Base-by-base conservation (phyloP, 768 basidiomycete genomes). In the Suillus paluster region DNA sequence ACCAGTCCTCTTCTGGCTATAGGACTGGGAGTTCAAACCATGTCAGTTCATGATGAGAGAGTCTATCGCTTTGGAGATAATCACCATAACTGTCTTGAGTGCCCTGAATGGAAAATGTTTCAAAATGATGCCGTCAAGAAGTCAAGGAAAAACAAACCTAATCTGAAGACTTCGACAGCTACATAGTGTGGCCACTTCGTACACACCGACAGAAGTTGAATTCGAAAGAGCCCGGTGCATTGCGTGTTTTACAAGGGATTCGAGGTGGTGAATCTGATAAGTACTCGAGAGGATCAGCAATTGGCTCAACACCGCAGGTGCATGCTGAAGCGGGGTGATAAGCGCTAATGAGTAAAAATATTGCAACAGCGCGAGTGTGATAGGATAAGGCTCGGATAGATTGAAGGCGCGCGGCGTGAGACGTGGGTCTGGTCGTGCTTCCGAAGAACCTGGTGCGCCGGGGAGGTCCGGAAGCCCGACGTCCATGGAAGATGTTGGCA, bases 181-280 rank as follows among this genome's bases (percentile, higher is more conserved):
- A 70, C 94, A 95, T 5, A 98, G 78, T 3, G 96, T 97, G 10
- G 96, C 94, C 11, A 97, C 95, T 73, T 97, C 95, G 72, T 98
- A 98, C 48, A 98, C 91, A 30, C 91, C 92, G 21, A 96, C 92
- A 30, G 92, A 93, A 14, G 90, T 93, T 33, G 87, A 85, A 69
- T 93, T 92, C 36, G 89, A 91, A 34, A 98, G 76, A 17, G 90
- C 85, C 23, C 89, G 87, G 71, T 99, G 97, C 89, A 99, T 93
- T 5, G 95, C 93, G 73, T 99, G 96, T 67, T 91, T 91, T n/a
- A 94, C 93, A 23, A 96, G 79, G 7, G 79, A 80, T 65, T 89
- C 86, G 21, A 99, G 79, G 71, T 96, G 88, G 3, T 81, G 72
- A 57, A 97, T 81, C 44, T 86, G 80, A 75, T 99, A 99, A 59